Conservation (phyloP, 1,139 yeast species). For the Yarrowia galli region DNA sequence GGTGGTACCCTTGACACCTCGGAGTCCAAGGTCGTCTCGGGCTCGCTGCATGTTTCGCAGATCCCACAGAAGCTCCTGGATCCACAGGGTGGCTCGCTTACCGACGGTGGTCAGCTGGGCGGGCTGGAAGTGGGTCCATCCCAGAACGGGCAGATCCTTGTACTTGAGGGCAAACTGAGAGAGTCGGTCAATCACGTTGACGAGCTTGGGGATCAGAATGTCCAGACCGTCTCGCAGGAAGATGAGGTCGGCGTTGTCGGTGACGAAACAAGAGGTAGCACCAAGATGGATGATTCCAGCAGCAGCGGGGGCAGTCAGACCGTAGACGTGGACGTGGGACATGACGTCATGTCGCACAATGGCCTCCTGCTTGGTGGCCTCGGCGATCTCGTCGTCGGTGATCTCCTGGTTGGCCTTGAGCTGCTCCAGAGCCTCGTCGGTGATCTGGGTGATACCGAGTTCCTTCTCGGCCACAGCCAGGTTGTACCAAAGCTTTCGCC, state of each 20-base stretch:
- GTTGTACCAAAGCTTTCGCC: constrained; percentile 98
- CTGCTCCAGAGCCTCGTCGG: constrained; percentile 90
- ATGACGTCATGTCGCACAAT: constrained; percentile 98
- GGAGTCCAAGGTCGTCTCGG: constrained; percentile 91
- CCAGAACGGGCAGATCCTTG: constrained; percentile 95
- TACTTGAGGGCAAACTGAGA: constrained; percentile 85
- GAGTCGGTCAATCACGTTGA: constrained; percentile 91
- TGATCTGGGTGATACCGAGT: constrained; percentile 80
- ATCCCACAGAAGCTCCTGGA: constrained; percentile 98
- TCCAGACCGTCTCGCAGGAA: constrained; percentile 96
- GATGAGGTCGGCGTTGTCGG: constrained; percentile 97
- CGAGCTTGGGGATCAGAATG: constrained; percentile 89
- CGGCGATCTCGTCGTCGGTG: constrained; percentile 90
- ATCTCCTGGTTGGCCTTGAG: constrained; percentile 78
- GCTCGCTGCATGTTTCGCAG: constrained; percentile 95
- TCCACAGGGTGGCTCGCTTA: constrained; percentile 96
- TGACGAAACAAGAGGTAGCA: constrained; percentile 97
- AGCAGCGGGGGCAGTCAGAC: constrained; percentile 91
- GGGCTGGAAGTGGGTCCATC: constrained; percentile 99
- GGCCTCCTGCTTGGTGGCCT: constrained; percentile 92
- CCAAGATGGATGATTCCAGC: constrained; percentile 98
- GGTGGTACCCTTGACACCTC: constrained; percentile 99
- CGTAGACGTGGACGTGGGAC: constrained; percentile 98
- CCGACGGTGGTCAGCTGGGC: constrained; percentile 99
- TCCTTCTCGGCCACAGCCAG: constrained; percentile 95